Evolutionary conservation across 169 alveolate genomes (phyloP).

Genomic region (Eimeria brunetti): DNA sequence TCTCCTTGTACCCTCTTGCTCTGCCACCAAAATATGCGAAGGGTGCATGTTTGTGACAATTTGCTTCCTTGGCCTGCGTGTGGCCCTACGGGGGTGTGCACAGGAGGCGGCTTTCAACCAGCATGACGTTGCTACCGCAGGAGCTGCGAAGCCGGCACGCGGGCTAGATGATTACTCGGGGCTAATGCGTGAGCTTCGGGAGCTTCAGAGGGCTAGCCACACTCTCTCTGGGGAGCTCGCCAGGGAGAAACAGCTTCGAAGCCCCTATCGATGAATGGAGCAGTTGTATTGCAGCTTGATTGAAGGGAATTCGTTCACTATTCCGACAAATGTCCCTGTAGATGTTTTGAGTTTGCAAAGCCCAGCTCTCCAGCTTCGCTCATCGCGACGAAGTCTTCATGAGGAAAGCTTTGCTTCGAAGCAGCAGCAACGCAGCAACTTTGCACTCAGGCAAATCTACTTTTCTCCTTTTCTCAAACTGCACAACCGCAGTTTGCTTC

Average conservation of each 20-base stretch:
- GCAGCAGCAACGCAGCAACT: not conserved
- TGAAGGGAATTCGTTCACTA: too few species aligned
- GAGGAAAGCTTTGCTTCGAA: not conserved
- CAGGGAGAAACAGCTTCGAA: conserved; percentile 19
- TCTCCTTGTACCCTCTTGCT: not conserved
- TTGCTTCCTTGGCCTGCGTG: not conserved
- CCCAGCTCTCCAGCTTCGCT: not conserved
- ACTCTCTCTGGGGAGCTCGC: conserved; percentile 41
- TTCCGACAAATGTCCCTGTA: not conserved
- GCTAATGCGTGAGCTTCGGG: conserved; percentile 51
- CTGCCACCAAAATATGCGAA: not conserved
- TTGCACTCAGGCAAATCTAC: not conserved
- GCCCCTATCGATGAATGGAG: not conserved
- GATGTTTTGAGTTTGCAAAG: not conserved
- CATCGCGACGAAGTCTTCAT: not conserved
- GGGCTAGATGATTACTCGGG: conserved; percentile 57
- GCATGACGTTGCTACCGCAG: not conserved
- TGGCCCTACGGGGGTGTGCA: not conserved
- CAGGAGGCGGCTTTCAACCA: not conserved
- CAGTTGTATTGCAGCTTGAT: not conserved
- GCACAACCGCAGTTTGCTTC: not conserved
- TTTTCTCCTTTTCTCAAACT: too few species aligned
- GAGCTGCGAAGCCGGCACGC: not conserved
- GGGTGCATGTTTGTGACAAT: too few species aligned
- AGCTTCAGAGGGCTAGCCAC: conserved; percentile 51